phyloP scores from a whole-genome alignment of 352 stramenopile species.

The Globisporangium splendens region DNA sequence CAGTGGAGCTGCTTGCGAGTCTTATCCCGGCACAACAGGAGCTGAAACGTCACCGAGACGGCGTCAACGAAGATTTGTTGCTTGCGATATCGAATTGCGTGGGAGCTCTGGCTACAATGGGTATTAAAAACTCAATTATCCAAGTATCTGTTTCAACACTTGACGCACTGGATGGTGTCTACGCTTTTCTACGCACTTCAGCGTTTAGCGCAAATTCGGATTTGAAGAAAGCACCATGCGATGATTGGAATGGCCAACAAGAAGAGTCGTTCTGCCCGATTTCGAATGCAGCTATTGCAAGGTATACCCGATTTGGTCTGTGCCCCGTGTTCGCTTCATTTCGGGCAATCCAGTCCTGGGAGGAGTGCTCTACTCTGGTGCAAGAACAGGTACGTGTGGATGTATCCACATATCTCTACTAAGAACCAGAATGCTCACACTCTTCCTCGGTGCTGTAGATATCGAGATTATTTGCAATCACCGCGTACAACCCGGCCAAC shows the following conservation, averaged over 20 bases:
- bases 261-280: slow-evolving; percentile 1
- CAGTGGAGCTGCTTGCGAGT: neutral
- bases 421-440: neutral
- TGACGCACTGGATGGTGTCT: neutral
- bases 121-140: neutral
- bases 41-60: neutral
- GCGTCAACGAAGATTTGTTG: neutral
- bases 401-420: neutral
- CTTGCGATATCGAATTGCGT: neutral
- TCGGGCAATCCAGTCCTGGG: neutral
- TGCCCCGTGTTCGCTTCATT: slow-evolving; percentile 2
- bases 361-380: neutral
- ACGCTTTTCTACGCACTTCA: neutral
- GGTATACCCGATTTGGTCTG: slow-evolving; percentile 1
- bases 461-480: neutral
- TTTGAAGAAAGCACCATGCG: no score
- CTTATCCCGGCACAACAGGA: neutral
- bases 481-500: slow-evolving; percentile 1
- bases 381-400: slow-evolving; percentile 4
- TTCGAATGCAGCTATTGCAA: neutral
- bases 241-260: neutral
- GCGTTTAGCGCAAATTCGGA: no score
- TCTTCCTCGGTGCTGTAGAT: neutral
- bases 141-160: neutral
- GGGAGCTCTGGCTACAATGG: slow-evolving; percentile 2